Evolutionary conservation across 192 early-diverging fungal species (phyloP).

Genomic region (Backusella tarrabulga): DNA sequence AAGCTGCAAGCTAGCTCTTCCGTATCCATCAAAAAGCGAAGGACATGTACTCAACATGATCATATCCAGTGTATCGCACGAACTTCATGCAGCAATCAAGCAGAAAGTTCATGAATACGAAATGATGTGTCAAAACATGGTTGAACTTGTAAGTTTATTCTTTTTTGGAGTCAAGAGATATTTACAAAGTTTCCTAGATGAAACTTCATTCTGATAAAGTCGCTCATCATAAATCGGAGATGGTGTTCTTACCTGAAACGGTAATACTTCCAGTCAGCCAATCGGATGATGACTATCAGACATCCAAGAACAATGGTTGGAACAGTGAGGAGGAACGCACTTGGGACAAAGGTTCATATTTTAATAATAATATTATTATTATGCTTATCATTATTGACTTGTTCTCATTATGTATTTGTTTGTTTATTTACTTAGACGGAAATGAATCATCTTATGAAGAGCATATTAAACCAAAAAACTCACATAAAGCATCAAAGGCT

Average conservation of each 20-base stretch:
- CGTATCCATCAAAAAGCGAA: constrained; percentile 4
- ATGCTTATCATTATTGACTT: background rate
- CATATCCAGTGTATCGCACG: constrained; percentile 9
- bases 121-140: constrained; percentile 14
- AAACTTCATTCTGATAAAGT: constrained; percentile 16
- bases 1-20: constrained; percentile 7
- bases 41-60: constrained; percentile 10
- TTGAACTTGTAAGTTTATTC: constrained; percentile 9
- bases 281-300: constrained; percentile 11
- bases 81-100: constrained; percentile 4
- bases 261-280: constrained; percentile 3
- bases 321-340: constrained; percentile 1
- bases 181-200: constrained; percentile 10
- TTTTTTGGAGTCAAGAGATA: background rate
- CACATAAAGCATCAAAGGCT: background rate
- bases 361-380: background rate
- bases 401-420: background rate
- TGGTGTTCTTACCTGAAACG: constrained; percentile 10
- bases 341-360: constrained; percentile 14
- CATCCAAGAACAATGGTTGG: constrained; percentile 1
- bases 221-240: constrained; percentile 13
- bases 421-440: constrained; percentile 1
- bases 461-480: background rate
- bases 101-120: constrained; percentile 8
- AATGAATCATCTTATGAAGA: constrained; percentile 7